Evolutionary conservation across 2,329 filamentous ascomycete genomes (phyloP).

Genomic region (Cladophialophora psammophila): DNA sequence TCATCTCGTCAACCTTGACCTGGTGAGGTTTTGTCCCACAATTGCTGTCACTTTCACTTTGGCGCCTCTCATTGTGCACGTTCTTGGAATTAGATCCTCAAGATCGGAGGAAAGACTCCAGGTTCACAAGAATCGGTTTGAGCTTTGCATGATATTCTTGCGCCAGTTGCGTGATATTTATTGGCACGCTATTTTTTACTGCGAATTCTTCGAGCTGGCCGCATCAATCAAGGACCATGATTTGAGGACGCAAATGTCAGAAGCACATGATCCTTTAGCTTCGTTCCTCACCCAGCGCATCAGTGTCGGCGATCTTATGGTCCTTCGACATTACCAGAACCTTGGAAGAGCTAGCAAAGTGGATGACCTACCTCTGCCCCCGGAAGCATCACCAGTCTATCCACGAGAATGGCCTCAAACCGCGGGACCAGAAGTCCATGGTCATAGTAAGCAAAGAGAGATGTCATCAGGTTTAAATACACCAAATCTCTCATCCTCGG

Average conservation of each 20-base stretch:
- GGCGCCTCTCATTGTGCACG: constrained; percentile 18
- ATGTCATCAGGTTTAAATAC: background rate
- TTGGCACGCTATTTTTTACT: constrained; percentile 21
- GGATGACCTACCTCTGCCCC: background rate
- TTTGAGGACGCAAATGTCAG: constrained; percentile 13
- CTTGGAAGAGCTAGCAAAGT: background rate
- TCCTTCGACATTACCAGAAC: constrained; percentile 16
- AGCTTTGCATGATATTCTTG: constrained; percentile 18
- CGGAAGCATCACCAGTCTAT: background rate
- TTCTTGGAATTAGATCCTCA: constrained; percentile 11
- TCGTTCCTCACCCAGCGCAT: constrained; percentile 20
- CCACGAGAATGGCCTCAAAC: background rate
- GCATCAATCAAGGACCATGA: constrained; percentile 16
- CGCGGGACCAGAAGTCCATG: background rate
- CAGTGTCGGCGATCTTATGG: constrained; percentile 20
- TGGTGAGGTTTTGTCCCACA: constrained; percentile 15
- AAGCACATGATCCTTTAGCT: constrained; percentile 18
- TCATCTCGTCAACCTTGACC: constrained; percentile 19
- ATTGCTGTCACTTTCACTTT: constrained; percentile 16
- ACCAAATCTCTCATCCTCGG: background rate
- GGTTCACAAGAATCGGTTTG: constrained; percentile 16
- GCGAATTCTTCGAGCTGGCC: constrained; percentile 18
- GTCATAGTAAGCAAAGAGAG: background rate
- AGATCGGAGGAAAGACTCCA: constrained; percentile 9
- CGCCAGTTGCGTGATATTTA: constrained; percentile 18